Conservation (phyloP, 345 rosid species). For the Erodium maritimum region DNA sequence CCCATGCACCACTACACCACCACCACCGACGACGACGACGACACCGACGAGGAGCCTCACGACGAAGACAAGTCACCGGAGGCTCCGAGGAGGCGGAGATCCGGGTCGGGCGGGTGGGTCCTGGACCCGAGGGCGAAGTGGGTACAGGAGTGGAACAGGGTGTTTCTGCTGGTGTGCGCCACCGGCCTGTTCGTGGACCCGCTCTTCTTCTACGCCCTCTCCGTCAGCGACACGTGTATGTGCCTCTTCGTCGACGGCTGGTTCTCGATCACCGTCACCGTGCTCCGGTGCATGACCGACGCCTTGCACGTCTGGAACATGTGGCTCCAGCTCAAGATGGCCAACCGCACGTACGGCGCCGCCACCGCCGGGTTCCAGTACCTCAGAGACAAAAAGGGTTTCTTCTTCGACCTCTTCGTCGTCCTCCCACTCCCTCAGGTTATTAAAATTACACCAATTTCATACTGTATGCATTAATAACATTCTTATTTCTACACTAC, state of each 20-base stretch:
- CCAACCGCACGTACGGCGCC: slow-evolving; percentile 15
- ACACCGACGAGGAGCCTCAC: background rate
- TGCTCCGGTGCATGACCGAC: slow-evolving; percentile 87
- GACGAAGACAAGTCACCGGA: background rate
- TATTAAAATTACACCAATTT: background rate
- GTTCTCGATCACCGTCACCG: slow-evolving; percentile 89
- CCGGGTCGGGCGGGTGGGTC: slow-evolving; percentile 17
- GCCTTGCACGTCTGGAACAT: slow-evolving; percentile 78
- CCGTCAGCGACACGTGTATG: slow-evolving; percentile 57
- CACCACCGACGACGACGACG: background rate
- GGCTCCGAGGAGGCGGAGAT: slow-evolving; percentile 16
- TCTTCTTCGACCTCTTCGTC: slow-evolving; percentile 79
- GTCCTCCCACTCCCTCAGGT: slow-evolving; percentile 91
- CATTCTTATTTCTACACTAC: too few relatives aligned
- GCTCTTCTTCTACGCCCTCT: slow-evolving; percentile 73
- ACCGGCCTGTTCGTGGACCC: slow-evolving; percentile 89
- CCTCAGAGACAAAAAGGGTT: slow-evolving; percentile 48
- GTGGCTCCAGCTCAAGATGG: slow-evolving; percentile 67
- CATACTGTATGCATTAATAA: too few relatives aligned
- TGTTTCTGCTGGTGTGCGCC: slow-evolving; percentile 68
- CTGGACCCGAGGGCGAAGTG: slow-evolving; percentile 79
- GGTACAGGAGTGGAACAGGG: slow-evolving; percentile 87
- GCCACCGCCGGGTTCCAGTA: slow-evolving; percentile 15
- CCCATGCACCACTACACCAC: background rate
- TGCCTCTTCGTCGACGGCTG: slow-evolving; percentile 85